Evolutionary conservation across 2,329 filamentous ascomycete genomes (phyloP).

Genomic region (Trichoderma pleuroti): DNA sequence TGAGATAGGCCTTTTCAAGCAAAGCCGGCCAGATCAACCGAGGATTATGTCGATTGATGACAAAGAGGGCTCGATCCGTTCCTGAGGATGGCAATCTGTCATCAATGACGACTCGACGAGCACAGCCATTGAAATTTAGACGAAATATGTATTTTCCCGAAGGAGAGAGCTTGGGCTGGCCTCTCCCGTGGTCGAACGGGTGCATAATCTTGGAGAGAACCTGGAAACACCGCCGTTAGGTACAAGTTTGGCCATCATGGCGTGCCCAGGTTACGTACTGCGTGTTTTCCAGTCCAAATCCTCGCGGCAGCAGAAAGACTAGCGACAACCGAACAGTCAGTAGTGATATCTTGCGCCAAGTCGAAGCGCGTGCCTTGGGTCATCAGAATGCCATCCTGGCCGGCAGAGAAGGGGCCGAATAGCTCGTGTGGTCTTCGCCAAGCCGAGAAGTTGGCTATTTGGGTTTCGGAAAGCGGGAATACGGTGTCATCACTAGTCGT

Average conservation of each 20-base stretch:
- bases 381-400: constrained; percentile 47
- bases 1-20: constrained; percentile 93
- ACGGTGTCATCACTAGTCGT: constrained; percentile 61
- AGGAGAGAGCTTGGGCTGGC: constrained; percentile 60
- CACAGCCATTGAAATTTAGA: constrained; percentile 95
- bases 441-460: constrained; percentile 71
- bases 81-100: constrained; percentile 79
- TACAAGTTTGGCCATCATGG: background rate
- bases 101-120: constrained; percentile 81
- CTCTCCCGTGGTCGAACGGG: constrained; percentile 62
- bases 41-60: constrained; percentile 80
- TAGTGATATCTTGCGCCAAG: constrained; percentile 90
- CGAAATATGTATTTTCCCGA: constrained; percentile 89
- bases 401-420: constrained; percentile 31
- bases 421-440: constrained; percentile 79
- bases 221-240: constrained; percentile 36
- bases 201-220: constrained; percentile 70
- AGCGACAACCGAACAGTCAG: constrained; percentile 95
- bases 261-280: constrained; percentile 46
- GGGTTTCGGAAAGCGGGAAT: constrained; percentile 70
- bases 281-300: constrained; percentile 63
- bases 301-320: constrained; percentile 82
- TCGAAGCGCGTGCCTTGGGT: constrained; percentile 60
- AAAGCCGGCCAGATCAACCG: constrained; percentile 86
- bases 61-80: constrained; percentile 73